Base-by-base conservation (phyloP, 148 eudicot genomes). In the Spergularia marina region DNA sequence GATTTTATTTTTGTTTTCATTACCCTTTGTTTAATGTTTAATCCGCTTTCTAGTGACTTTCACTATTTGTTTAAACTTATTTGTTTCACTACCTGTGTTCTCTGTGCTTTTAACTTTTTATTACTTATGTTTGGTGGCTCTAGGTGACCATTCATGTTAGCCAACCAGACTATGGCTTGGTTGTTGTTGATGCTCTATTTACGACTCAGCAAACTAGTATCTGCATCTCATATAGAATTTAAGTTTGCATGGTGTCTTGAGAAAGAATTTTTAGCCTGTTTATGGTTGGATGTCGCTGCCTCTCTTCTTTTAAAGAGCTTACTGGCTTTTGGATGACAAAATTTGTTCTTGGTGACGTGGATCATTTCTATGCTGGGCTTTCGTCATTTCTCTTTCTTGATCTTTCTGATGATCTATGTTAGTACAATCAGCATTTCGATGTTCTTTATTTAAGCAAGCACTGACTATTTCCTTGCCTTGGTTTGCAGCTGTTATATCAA, bases 401-500 rank as follows among this genome's bases (percentile, higher is more conserved):
- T 30, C 36, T 30, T 25, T 10, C 61, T 68, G 70, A n/a, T 18
- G 61, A 56, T 51, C 15, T 55, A 17, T 68, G 36, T 10, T 7
- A 23, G 49, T n/a, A 10, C 6, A 6, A 15, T 12, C 4, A 54
- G 12, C 6, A 30, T 21, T 55, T 20, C 17, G 5, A 34, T 14
- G 3, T 52, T 77, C 4, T 39, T 44, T 25, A 41, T 10, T 56
- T 58, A 14, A 60, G 11, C 30, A 41, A 40, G 47, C 65, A 61
- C 49, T 54, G 76, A 72, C 74, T 51, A 53, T 55, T 67, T 30
- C 58, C n/a, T 56, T 60, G 58, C 55, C 56, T 41, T 64, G 78
- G 55, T 55, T 80, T 84, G 87, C 94, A 95, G 99, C 98, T 73
- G 81, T 77, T 41, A 90, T 92, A 56, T 70, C 66, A 14, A 95